Evolutionary conservation across 148 eudicot species (phyloP).

Genomic region (Talinum fruticosum): DNA sequence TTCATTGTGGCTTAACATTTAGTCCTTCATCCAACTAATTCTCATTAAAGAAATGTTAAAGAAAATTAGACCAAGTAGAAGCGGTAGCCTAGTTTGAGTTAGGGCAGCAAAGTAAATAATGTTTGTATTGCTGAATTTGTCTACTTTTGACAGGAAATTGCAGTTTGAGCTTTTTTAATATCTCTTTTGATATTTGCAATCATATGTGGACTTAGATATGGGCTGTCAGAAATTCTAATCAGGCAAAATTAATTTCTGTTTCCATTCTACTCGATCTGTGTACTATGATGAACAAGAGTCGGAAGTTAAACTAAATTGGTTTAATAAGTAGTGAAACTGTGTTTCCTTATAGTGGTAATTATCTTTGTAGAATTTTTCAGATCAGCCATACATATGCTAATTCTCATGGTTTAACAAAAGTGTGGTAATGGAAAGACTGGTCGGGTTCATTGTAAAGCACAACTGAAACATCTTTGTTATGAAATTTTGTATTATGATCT

Average conservation of each 20-base stretch:
- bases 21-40: background rate
- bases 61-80: background rate
- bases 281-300: background rate
- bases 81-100: background rate
- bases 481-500: background rate
- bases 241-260: background rate
- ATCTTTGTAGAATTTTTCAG: background rate
- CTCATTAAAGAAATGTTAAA: background rate
- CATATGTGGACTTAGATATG: background rate
- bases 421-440: background rate
- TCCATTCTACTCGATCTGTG: background rate
- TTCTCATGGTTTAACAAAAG: background rate
- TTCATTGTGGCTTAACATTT: background rate
- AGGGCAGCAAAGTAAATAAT: background rate
- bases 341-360: background rate
- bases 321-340: background rate
- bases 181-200: background rate
- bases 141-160: background rate
- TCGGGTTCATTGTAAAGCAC: background rate
- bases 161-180: background rate
- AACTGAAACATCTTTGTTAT: background rate
- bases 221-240: background rate
- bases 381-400: background rate
- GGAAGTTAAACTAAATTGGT: background rate
- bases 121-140: background rate